These are phyloP conservation scores for Fusarium pilosicola DNA, from an alignment of 2,329 filamentous ascomycete genomes.

Conservation along the genomic window DNA sequence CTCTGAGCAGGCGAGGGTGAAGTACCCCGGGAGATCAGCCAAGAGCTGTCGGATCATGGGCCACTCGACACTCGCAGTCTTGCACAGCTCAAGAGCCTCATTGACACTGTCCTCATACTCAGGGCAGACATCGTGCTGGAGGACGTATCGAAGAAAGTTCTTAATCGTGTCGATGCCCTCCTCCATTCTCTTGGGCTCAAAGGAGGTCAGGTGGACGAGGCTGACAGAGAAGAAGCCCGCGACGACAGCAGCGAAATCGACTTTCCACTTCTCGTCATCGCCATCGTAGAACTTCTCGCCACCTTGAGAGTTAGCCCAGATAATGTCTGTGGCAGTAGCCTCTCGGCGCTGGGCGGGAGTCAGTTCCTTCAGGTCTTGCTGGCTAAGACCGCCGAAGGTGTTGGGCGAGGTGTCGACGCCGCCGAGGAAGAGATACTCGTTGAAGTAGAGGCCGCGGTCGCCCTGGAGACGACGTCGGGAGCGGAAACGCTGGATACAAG, in stretches of 20 bases:
- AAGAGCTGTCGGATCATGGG: slow-evolving; percentile 64
- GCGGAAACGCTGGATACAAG: slow-evolving; percentile 84
- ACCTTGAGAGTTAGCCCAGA: slow-evolving; percentile 58
- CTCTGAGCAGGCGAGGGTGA: slow-evolving; percentile 79
- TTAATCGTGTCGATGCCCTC: slow-evolving; percentile 73
- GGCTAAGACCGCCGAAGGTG: slow-evolving; percentile 70
- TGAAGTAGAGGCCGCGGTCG: slow-evolving; percentile 72
- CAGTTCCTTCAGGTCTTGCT: slow-evolving; percentile 63
- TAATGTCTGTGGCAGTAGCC: slow-evolving; percentile 70
- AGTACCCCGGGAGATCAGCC: slow-evolving; percentile 73
- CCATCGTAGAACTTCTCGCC: slow-evolving; percentile 61
- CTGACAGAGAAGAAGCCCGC: slow-evolving; percentile 78
- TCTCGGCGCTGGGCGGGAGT: slow-evolving; percentile 70
- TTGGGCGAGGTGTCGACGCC: slow-evolving; percentile 72
- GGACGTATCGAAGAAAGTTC: slow-evolving; percentile 90
- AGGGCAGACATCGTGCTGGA: slow-evolving; percentile 85
- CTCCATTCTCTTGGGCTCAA: slow-evolving; percentile 65
- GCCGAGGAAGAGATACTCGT: slow-evolving; percentile 83
- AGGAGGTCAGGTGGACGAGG: slow-evolving; percentile 66
- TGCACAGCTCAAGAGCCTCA: slow-evolving; percentile 73
- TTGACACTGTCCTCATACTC: slow-evolving; percentile 78
- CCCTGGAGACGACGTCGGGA: slow-evolving; percentile 77
- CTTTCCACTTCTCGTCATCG: slow-evolving; percentile 69
- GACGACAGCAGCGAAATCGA: slow-evolving; percentile 83
- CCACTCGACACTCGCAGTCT: slow-evolving; percentile 73